phyloP scores from a whole-genome alignment of 2,329 filamentous ascomycete species.

The Fusarium lyarnte region DNA sequence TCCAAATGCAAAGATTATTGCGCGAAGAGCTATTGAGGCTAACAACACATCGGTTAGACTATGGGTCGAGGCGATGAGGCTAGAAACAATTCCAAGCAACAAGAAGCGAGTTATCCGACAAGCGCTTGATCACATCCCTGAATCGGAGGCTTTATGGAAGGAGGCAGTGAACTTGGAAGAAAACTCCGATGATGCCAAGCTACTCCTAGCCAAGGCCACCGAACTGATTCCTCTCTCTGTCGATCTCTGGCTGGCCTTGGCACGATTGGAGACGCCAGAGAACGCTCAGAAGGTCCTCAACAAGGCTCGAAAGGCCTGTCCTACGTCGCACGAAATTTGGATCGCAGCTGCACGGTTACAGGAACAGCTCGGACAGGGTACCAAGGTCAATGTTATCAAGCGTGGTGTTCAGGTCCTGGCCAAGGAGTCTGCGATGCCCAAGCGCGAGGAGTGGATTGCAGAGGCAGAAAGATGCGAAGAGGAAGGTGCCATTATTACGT shows the following conservation, averaged over 20 bases:
- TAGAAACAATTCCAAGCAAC: slow-evolving; percentile 82
- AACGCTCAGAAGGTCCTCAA: slow-evolving; percentile 96
- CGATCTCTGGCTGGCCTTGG: slow-evolving; percentile 94
- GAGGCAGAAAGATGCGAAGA: slow-evolving; percentile 96
- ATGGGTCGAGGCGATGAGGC: slow-evolving; percentile 95
- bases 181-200: slow-evolving; percentile 83
- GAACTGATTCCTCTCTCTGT: slow-evolving; percentile 94
- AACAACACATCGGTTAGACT: slow-evolving; percentile 88
- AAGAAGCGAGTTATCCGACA: slow-evolving; percentile 94
- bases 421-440: slow-evolving; percentile 94
- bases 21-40: slow-evolving; percentile 89
- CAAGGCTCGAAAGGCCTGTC: slow-evolving; percentile 90
- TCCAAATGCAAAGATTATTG: slow-evolving; percentile 95
- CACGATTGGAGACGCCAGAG: slow-evolving; percentile 86
- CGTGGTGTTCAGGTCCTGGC: slow-evolving; percentile 88
- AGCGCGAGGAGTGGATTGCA: slow-evolving; percentile 95
- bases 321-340: slow-evolving; percentile 95
- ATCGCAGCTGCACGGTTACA: slow-evolving; percentile 92
- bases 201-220: slow-evolving; percentile 92
- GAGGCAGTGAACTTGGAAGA: slow-evolving; percentile 96
- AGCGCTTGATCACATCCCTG: slow-evolving; percentile 90
- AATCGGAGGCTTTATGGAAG: slow-evolving; percentile 98
- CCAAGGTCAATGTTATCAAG: slow-evolving; percentile 92
- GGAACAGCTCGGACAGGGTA: slow-evolving; percentile 82
- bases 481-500: slow-evolving; percentile 87